Evolutionary conservation across 257 asterid genomes (phyloP), one percentile per base, ranked within the genome.

Genomic region (Solanum corneliomulleri): DNA sequence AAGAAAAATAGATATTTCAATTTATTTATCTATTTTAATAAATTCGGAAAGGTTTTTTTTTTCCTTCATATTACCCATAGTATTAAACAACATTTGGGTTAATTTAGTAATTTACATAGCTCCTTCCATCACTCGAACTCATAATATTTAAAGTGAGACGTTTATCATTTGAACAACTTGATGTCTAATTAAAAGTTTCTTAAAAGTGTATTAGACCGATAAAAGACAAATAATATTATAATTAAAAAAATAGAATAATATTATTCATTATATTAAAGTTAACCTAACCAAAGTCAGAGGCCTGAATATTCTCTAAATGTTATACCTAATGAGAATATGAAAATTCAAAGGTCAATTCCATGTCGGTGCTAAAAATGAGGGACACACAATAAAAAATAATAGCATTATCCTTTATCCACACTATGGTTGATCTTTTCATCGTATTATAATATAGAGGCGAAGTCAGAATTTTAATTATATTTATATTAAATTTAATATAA

Each of bases 1-100:
- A 37, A 18, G 7, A 49, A 41, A 56, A 58, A 20, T 58, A 58
- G 1, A 58, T 58, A 2, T 7, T 58, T 58, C 5, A 58, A 58
- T 58, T 58, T 58, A 58, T 58, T 58, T 58, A 25, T 56, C 9
- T 5, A 56, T 58, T 58, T 58, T 7, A 20, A 58, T 25, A 58
- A 58, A 58, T 58, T 0, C 20, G 20, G 1, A 20, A 20, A 58
- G 1, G 0, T 1, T 7, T 7, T 56, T 3, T 6, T 56, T 56
- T 56, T 1, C 39, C 7, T 58, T 58, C 25, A 58, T 58, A 58
- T 56, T 56, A 56, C 25, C 66, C 25, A 0, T 56, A 56, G 11
- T 56, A 3, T 56, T 56, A 56, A 56, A 56, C 3, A 56, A 8
- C 11, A 56, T 56, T 56, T 20, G 20, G 66, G 25, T 58, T 20